Conservation (phyloP, 2,329 filamentous ascomycete genomes). For the Lachnellula arida region DNA sequence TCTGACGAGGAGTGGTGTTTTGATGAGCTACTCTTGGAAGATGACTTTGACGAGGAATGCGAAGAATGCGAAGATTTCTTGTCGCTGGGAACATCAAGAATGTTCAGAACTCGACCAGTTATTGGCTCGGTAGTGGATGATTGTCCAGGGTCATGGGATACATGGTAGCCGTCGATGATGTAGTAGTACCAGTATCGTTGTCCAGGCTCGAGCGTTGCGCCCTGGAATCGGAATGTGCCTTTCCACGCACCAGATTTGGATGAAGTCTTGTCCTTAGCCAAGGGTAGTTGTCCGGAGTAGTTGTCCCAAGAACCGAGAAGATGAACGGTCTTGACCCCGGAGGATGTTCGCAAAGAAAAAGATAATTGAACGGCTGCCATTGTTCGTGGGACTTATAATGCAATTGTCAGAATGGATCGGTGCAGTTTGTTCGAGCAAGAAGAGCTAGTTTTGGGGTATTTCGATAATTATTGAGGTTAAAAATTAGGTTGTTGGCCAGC, state of each 20-base stretch:
- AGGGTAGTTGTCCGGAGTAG: slow-evolving; percentile 89
- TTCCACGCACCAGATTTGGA: slow-evolving; percentile 91
- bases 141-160: slow-evolving; percentile 91
- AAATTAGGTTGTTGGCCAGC: slow-evolving; percentile 54
- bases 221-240: slow-evolving; percentile 94
- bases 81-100: slow-evolving; percentile 76
- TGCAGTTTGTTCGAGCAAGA: slow-evolving; percentile 36
- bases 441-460: slow-evolving; percentile 31
- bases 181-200: slow-evolving; percentile 99
- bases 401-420: slow-evolving; percentile 32
- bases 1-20: slow-evolving; percentile 35
- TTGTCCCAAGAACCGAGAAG: slow-evolving; percentile 98
- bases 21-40: slow-evolving; percentile 37
- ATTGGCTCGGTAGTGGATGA: slow-evolving; percentile 89
- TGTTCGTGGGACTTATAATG: slow-evolving; percentile 42
- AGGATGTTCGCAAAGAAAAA: slow-evolving; percentile 92
- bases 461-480: slow-evolving; percentile 44
- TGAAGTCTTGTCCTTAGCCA: slow-evolving; percentile 79
- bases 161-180: slow-evolving; percentile 98
- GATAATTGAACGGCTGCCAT: slow-evolving; percentile 93
- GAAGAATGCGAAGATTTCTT: slow-evolving; percentile 42
- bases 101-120: slow-evolving; percentile 94
- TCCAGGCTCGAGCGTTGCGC: slow-evolving; percentile 77
- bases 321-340: slow-evolving; percentile 95
- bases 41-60: slow-evolving; percentile 38